Conservation (phyloP, 192 early-diverging fungal genomes). For the Coemansia sp. region DNA sequence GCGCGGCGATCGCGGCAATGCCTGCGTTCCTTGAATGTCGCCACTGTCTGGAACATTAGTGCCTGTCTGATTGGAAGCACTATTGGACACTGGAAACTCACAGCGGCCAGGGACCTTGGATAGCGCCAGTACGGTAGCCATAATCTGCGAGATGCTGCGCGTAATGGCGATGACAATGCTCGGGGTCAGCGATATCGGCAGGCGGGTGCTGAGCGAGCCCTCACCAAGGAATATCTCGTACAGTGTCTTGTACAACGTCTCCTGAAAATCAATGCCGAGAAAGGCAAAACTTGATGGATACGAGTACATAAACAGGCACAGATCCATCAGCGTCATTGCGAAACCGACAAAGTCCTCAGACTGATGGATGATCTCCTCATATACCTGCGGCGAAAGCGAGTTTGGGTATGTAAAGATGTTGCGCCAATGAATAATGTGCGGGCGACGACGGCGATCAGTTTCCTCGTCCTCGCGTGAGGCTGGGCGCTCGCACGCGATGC, state of each 20-base stretch:
- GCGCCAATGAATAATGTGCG: conserved; percentile 48
- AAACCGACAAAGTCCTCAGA: conserved; percentile 49
- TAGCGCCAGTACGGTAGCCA: conserved; percentile 45
- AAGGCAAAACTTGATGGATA: conserved; percentile 52
- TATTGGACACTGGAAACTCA: background rate
- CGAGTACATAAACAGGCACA: conserved; percentile 54
- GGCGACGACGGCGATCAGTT: conserved; percentile 26
- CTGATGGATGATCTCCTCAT: conserved; percentile 44
- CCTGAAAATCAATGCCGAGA: conserved; percentile 43
- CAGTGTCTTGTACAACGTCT: conserved; percentile 53
- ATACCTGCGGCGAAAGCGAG: conserved; percentile 51
- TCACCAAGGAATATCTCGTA: conserved; percentile 49
- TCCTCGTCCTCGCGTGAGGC: conserved; percentile 34
- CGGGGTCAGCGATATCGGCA: conserved; percentile 44
- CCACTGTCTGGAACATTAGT: conserved; percentile 18
- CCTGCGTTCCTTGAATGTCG: background rate
- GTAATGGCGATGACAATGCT: conserved; percentile 44
- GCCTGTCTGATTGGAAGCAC: conserved; percentile 10
- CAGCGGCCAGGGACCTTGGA: conserved; percentile 16
- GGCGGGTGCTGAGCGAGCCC: conserved; percentile 38
- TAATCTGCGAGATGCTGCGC: conserved; percentile 50
- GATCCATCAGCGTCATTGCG: conserved; percentile 49
- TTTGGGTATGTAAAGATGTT: conserved; percentile 39
- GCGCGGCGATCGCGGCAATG: conserved; percentile 22
- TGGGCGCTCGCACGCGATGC: conserved; percentile 47